These are phyloP conservation scores for Boletus reticulatus DNA, from an alignment of 768 basidiomycete species.

Conservation along the genomic window DNA sequence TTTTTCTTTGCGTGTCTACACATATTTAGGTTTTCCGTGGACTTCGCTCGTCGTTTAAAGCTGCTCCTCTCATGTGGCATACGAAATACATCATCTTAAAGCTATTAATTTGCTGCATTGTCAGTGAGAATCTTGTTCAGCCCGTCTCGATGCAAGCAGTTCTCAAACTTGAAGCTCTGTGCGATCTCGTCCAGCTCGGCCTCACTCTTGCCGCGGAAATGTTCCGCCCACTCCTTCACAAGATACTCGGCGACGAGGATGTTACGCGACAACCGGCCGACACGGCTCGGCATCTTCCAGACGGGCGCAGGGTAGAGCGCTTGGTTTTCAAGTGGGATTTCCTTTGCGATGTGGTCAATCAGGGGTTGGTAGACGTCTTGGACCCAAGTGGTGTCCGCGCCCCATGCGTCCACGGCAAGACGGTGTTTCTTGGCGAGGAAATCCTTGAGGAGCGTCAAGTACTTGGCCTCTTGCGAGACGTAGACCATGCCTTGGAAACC, in stretches of 20 bases:
- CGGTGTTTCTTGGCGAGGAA: conserved; percentile 79
- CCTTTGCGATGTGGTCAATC: conserved; percentile 55
- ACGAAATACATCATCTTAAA: no score
- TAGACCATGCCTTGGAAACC: conserved; percentile 88
- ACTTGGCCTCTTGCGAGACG: conserved; percentile 63
- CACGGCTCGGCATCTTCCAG: conserved; percentile 57
- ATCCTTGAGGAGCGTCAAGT: conserved; percentile 63
- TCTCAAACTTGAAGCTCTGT: conserved; percentile 68
- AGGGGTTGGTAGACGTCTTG: conserved; percentile 63
- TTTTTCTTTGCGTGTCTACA: no score
- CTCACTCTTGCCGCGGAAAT: conserved; percentile 57
- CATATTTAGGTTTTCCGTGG: no score
- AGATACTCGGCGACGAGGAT: conserved; percentile 72
- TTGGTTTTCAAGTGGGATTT: conserved; percentile 51
- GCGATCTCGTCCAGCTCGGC: conserved; percentile 71
- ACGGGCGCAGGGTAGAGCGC: conserved; percentile 61
- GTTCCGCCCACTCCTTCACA: conserved; percentile 70
- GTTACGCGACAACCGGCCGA: conserved; percentile 59
- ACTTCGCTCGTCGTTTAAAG: no score
- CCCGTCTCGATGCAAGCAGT: conserved; percentile 66
- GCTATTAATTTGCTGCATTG: conserved; percentile 28
- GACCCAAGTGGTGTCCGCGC: conserved; percentile 60
- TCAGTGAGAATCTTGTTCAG: conserved; percentile 55
- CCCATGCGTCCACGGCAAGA: conserved; percentile 78
- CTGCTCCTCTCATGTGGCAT: no score